Percentiles rank a stretch among this genome's conserved stretches.
phyloP scores from a whole-genome alignment of 2,329 filamentous ascomycete genomes.

The Colletotrichum eremochloae region DNA sequence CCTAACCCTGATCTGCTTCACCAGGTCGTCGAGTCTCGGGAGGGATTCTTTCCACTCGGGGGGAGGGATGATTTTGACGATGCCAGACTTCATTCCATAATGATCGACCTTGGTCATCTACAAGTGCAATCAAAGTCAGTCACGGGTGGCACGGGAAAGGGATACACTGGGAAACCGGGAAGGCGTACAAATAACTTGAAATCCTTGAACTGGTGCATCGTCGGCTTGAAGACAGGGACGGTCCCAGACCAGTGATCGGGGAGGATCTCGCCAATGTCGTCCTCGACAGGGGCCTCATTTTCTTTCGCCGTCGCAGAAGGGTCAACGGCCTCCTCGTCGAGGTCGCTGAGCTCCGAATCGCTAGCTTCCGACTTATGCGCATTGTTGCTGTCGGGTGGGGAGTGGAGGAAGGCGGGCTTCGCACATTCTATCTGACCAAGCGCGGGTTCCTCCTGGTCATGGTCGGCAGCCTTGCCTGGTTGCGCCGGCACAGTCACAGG shows the following conservation, averaged over 20 bases:
- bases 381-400: conserved; percentile 74
- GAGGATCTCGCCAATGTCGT: conserved; percentile 80
- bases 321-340: conserved; percentile 66
- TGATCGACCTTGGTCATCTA: conserved; percentile 86
- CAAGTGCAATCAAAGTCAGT: conserved; percentile 47
- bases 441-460: conserved; percentile 43
- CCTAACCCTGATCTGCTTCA: conserved; percentile 93
- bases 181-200: conserved; percentile 87
- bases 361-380: conserved; percentile 70
- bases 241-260: conserved; percentile 93
- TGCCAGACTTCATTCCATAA: conserved; percentile 97
- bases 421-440: conserved; percentile 51
- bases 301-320: conserved; percentile 43
- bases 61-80: conserved; percentile 95
- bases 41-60: conserved; percentile 91
- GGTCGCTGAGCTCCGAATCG: conserved; percentile 76
- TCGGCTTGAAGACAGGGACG: conserved; percentile 94
- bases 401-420: conserved; percentile 67
- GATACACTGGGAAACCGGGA: conserved; percentile 4
- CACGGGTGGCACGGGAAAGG: conserved; percentile 22
- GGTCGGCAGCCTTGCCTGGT: conserved; percentile 43
- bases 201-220: conserved; percentile 93
- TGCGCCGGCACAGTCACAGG: conserved; percentile 46
- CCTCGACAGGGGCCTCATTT: conserved; percentile 45
- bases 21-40: conserved; percentile 82